These are phyloP conservation scores for Samsoniella hepiali DNA, from an alignment of 2,329 filamentous ascomycete genomes.

Conservation along the genomic window DNA sequence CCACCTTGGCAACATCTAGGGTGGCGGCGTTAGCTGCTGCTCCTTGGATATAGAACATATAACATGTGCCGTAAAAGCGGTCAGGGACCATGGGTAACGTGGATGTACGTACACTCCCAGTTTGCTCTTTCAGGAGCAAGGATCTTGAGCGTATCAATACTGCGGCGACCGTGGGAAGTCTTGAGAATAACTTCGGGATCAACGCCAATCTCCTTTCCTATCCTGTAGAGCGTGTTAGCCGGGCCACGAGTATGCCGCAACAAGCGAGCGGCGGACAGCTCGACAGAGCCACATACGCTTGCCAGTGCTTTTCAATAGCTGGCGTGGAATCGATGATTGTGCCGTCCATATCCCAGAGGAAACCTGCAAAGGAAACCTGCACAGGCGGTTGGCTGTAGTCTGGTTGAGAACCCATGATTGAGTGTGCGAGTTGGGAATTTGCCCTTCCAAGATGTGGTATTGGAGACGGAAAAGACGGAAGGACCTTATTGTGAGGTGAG, in stretches of 20 bases:
- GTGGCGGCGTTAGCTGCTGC: background rate
- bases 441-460: background rate
- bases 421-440: background rate
- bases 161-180: constrained; percentile 86
- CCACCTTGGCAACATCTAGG: constrained; percentile 73
- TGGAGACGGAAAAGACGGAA: background rate
- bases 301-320: constrained; percentile 76
- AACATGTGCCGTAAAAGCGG: background rate
- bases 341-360: constrained; percentile 75
- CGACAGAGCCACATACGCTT: constrained; percentile 46
- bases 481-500: background rate
- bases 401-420: constrained; percentile 34
- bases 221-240: constrained; percentile 41
- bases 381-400: constrained; percentile 44
- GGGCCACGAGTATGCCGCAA: constrained; percentile 2
- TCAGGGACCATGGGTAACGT: background rate
- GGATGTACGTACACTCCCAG: constrained; percentile 75
- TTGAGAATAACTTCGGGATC: constrained; percentile 80
- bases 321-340: constrained; percentile 79
- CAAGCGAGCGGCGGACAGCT: background rate
- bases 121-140: constrained; percentile 83
- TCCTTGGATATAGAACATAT: background rate
- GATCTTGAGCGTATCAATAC: constrained; percentile 78
- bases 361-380: constrained; percentile 49
- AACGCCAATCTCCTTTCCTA: constrained; percentile 79